These are phyloP conservation scores for Phytophthora citricola DNA, from an alignment of 352 stramenopile species.

Conservation along the genomic window DNA sequence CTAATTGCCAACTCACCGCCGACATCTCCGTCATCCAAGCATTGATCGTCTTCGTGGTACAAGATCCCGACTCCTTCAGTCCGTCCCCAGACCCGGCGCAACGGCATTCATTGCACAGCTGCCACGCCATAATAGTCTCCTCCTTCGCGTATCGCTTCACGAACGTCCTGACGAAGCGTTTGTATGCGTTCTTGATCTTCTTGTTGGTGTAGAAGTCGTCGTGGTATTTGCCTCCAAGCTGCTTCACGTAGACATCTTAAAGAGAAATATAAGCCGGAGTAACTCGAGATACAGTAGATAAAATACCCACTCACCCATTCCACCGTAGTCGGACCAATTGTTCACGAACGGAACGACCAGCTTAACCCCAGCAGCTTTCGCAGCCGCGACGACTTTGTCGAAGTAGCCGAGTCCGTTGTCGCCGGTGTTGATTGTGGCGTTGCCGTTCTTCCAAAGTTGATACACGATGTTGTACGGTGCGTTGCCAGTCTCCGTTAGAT, in stretches of 20 bases:
- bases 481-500: conserved; percentile 22
- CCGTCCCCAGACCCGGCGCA: conserved; percentile 26
- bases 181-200: conserved; percentile 35
- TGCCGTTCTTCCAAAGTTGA: conserved; percentile 40
- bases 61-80: conserved; percentile 26
- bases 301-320: conserved; percentile 22
- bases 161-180: conserved; percentile 31
- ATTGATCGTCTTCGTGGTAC: conserved; percentile 17
- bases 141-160: conserved; percentile 22
- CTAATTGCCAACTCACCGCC: conserved; percentile 11
- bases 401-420: conserved; percentile 44
- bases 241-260: conserved; percentile 32
- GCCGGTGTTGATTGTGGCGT: conserved; percentile 33
- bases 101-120: conserved; percentile 36
- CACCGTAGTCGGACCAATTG: conserved; percentile 48
- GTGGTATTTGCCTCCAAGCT: conserved; percentile 35
- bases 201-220: conserved; percentile 38
- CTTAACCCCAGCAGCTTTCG: conserved; percentile 43
- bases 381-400: conserved; percentile 34
- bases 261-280: not conserved
- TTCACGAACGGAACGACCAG: conserved; percentile 44
- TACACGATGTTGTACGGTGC: conserved; percentile 38
- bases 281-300: not conserved
- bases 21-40: conserved; percentile 41
- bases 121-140: conserved; percentile 39